These are phyloP conservation scores for Vanrija humicola DNA, from an alignment of 1,284 basidiomycete genomes.

Conservation along the genomic window DNA sequence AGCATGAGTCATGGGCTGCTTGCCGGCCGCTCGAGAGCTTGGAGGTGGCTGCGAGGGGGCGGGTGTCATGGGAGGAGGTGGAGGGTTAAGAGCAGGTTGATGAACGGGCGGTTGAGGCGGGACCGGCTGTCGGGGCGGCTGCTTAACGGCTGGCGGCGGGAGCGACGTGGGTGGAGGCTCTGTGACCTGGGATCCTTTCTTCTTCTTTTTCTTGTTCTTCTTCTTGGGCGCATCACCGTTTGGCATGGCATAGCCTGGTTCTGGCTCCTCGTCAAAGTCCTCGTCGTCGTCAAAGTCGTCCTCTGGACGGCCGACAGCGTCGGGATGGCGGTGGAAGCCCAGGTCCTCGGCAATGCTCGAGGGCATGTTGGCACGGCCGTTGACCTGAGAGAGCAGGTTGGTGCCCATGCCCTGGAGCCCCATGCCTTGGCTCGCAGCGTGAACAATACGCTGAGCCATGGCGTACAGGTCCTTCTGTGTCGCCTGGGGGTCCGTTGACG, in stretches of 20 bases:
- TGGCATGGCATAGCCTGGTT: slow-evolving; percentile 20
- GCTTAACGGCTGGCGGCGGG: slow-evolving; percentile 37
- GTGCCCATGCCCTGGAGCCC: slow-evolving; percentile 43
- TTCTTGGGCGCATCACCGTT: slow-evolving; percentile 48
- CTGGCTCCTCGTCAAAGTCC: slow-evolving; percentile 35
- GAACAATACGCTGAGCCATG: slow-evolving; percentile 63
- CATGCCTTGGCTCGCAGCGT: slow-evolving; percentile 55
- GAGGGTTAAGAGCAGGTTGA: slow-evolving; percentile 32
- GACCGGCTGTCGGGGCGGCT: slow-evolving; percentile 35
- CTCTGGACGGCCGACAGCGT: slow-evolving; percentile 37
- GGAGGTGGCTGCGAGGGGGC: slow-evolving; percentile 52
- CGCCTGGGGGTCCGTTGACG: slow-evolving; percentile 27
- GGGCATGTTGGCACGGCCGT: slow-evolving; percentile 31
- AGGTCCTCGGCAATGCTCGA: slow-evolving; percentile 51
- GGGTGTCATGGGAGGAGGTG: slow-evolving; percentile 41
- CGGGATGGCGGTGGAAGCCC: slow-evolving; percentile 53
- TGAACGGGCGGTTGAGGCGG: slow-evolving; percentile 32
- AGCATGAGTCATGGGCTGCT: slow-evolving; percentile 65
- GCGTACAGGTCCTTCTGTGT: slow-evolving; percentile 57
- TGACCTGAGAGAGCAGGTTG: slow-evolving; percentile 31
- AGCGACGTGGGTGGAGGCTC: slow-evolving; percentile 43
- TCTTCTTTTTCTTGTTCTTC: slow-evolving; percentile 58
- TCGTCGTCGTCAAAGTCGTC: slow-evolving; percentile 53
- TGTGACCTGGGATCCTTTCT: slow-evolving; percentile 43
- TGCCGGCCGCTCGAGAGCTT: slow-evolving; percentile 68